Base-by-base conservation (phyloP, 208 protist genomes). In the Leishmania arabica region DNA sequence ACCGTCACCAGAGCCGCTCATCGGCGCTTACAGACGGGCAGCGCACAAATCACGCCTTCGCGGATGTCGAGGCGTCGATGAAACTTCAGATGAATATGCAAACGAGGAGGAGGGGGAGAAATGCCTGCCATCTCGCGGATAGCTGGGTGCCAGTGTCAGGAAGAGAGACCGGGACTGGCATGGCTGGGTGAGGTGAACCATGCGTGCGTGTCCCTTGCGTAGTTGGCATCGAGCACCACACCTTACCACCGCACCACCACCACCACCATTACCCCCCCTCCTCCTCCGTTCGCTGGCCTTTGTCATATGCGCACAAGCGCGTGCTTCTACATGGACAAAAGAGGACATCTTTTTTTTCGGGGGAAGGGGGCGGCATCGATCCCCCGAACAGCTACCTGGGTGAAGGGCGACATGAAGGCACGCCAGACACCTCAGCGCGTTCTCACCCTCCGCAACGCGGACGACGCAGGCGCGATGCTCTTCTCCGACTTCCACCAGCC, bases 11-110 rank as follows among this genome's bases (percentile, higher is more conserved):
- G 58, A 47, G 47, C 73, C 53, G 19, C 34, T 21, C 81, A 83
- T 34, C 54, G 49, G 8, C 78, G 51, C 27, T 85, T 83, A 31
- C 78, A 85, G 53, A 60, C 62, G 31, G 78, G 71, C n/a, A 53
- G n/a, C 17, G 69, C n/a, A 64, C 58, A 64, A 9, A 3, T n/a
- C 42, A 37, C 42, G 37, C 53, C 8, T 77, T 86, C 58, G 82
- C 77, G 47, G 79, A 77, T 40, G 79, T 79, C 37, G 77, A 83
- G 72, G 85, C 64, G 1, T 81, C 85, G 64, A 83, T 85, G 85
- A 81, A 74, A 51, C 68, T 49, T 0, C 73, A 76, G 70, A 69
- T 80, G 81, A 6, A 54, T 83, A 40, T 1, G 45, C 27, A 74
- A 74, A 45, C 42, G 42, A 45, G 42, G 42, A 56, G 37, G 27